A percentile compares a stretch with the other conserved stretches of the same genome.
Evolutionary conservation across 2,329 filamentous ascomycete genomes (phyloP).

Genomic region (Hypoxylon sp.): DNA sequence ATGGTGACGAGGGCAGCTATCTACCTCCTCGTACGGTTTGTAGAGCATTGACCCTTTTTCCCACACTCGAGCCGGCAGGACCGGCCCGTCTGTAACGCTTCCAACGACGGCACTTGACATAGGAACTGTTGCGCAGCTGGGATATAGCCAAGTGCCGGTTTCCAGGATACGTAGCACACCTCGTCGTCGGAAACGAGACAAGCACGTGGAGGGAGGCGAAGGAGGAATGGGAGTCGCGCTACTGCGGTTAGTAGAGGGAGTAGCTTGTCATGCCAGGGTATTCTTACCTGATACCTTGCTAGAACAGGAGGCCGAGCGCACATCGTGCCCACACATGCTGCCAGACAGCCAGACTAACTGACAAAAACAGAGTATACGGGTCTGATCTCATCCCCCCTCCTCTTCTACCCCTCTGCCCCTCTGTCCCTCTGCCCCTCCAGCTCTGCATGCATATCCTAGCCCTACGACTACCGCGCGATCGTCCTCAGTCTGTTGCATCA

Average conservation of each 20-base stretch:
- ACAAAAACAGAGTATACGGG: too few species aligned
- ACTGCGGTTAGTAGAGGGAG: constrained; percentile 10
- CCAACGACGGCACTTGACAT: constrained; percentile 8
- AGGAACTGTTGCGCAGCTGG: constrained; percentile 8
- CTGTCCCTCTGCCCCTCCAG: neutral
- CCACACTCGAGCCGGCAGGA: constrained; percentile 3
- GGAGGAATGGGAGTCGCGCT: constrained; percentile 1
- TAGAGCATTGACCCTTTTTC: constrained; percentile 27
- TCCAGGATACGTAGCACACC: neutral
- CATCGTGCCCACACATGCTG: too few species aligned
- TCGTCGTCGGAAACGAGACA: neutral
- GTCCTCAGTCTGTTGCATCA: neutral
- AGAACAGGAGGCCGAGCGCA: constrained; percentile 13
- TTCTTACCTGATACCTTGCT: constrained; percentile 9
- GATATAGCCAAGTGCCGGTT: constrained; percentile 16
- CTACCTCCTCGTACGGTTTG: too few species aligned
- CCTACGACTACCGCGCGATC: too few species aligned
- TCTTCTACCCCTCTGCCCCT: too few species aligned
- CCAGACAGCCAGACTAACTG: neutral
- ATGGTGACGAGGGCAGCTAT: constrained; percentile 27
- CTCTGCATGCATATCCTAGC: constrained; percentile 4
- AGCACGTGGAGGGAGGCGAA: constrained; percentile 13
- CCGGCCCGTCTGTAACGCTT: constrained; percentile 16
- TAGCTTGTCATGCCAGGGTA: constrained; percentile 22
- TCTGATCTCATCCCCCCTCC: too few species aligned